Evolutionary conservation across 2,329 filamentous ascomycete species (phyloP).

Genomic region (Myrmaecium sp.): DNA sequence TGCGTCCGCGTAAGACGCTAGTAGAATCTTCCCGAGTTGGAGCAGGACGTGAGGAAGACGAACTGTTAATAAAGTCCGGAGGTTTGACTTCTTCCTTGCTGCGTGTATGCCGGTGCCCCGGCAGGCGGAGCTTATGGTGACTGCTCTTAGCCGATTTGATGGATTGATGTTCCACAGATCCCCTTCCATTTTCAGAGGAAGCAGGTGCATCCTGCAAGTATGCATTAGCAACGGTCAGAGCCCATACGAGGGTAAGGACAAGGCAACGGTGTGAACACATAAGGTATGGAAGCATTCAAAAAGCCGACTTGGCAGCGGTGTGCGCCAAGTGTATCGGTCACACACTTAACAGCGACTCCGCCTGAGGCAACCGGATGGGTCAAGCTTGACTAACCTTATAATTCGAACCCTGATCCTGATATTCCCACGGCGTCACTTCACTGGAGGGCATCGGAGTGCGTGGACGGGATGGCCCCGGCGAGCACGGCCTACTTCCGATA

Average conservation of each 20-base stretch:
- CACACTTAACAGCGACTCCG: no score
- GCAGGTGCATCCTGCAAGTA: slow-evolving; percentile 9
- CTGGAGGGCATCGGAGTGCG: slow-evolving; percentile 75
- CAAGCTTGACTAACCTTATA: no score
- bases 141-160: slow-evolving; percentile 38
- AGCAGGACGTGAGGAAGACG: slow-evolving; percentile 49
- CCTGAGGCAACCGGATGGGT: no score
- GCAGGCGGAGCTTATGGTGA: slow-evolving; percentile 45
- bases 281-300: no score
- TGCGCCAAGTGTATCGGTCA: no score
- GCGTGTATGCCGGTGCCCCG: slow-evolving; percentile 50
- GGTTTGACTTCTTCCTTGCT: slow-evolving; percentile 41
- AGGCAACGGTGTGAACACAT: no score
- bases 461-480: slow-evolving; percentile 60
- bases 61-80: slow-evolving; percentile 17
- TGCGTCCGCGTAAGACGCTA: slow-evolving; percentile 27
- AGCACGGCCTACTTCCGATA: slow-evolving; percentile 39
- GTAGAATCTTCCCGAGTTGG: slow-evolving; percentile 60
- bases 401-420: no score
- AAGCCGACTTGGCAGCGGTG: no score
- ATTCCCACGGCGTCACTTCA: slow-evolving; percentile 94
- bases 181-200: slow-evolving; percentile 17
- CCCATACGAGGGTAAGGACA: no score
- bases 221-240: slow-evolving; percentile 4
- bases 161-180: slow-evolving; percentile 18